These are phyloP conservation scores for Paraconiothyrium brasiliense DNA, from an alignment of 2,329 filamentous ascomycete genomes.

Conservation along the genomic window DNA sequence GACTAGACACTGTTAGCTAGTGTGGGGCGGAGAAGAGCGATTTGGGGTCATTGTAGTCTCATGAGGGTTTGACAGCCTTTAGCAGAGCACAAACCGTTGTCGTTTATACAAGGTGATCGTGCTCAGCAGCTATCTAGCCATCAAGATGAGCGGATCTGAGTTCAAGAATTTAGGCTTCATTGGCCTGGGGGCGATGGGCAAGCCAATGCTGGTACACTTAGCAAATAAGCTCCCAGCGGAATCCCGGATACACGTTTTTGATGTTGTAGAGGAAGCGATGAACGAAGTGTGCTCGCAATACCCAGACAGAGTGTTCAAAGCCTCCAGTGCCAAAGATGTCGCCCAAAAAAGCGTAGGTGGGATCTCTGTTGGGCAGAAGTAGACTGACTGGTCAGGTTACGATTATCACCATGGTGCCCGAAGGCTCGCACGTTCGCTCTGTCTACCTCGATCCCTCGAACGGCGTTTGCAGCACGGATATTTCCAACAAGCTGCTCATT, in stretches of 20 bases:
- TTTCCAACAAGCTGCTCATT: slow-evolving; percentile 59
- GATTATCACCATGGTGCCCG: slow-evolving; percentile 64
- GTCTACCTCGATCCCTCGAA: slow-evolving; percentile 59
- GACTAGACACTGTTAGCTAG: slow-evolving; percentile 1
- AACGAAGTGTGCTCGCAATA: slow-evolving; percentile 56
- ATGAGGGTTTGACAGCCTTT: background rate
- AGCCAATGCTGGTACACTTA: slow-evolving; percentile 62
- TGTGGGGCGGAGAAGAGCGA: slow-evolving; percentile 12
- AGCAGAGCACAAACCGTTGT: background rate
- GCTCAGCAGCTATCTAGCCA: background rate
- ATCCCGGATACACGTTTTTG: slow-evolving; percentile 59
- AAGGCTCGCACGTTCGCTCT: slow-evolving; percentile 60
- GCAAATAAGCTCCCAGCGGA: slow-evolving; percentile 56
- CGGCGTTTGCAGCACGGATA: slow-evolving; percentile 55
- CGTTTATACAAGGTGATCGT: background rate
- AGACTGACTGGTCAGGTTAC: slow-evolving; percentile 52
- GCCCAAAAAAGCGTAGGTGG: slow-evolving; percentile 59
- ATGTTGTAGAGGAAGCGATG: slow-evolving; percentile 56
- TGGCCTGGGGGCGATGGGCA: slow-evolving; percentile 65
- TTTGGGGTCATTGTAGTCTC: background rate
- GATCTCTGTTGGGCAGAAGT: background rate
- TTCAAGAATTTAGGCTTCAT: slow-evolving; percentile 59
- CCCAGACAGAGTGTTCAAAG: slow-evolving; percentile 51
- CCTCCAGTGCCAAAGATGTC: slow-evolving; percentile 58
- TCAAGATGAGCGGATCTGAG: slow-evolving; percentile 31